These are phyloP conservation scores for Rhodotorula sp. DNA, from an alignment of 1,284 basidiomycete species.

Conservation along the genomic window DNA sequence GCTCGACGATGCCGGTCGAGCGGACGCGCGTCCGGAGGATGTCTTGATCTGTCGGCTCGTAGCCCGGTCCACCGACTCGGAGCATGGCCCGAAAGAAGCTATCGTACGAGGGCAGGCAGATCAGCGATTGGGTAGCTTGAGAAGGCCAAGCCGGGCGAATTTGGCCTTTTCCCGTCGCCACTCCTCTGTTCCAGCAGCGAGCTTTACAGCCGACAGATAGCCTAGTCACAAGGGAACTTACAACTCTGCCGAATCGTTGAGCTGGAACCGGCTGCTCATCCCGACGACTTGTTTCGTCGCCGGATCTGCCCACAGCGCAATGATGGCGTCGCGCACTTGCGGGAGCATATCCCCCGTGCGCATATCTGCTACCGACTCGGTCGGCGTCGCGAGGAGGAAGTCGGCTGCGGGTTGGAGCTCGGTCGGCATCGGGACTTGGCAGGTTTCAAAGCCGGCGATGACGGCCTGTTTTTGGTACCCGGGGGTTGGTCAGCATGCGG, in stretches of 20 bases:
- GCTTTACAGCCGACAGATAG: neutral
- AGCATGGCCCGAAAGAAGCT: constrained; percentile 49
- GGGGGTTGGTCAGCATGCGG: neutral
- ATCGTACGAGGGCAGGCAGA: neutral
- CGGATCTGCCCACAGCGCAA: constrained; percentile 39
- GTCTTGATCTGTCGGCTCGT: constrained; percentile 49
- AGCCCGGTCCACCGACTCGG: constrained; percentile 46
- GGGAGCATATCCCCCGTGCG: constrained; percentile 13
- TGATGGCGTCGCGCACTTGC: constrained; percentile 43
- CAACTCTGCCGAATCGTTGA: constrained; percentile 35
- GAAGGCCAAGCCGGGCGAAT: neutral
- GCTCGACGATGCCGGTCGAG: constrained; percentile 33
- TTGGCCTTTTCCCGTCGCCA: neutral
- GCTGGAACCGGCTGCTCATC: constrained; percentile 17
- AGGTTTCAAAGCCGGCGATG: constrained; percentile 17
- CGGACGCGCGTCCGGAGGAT: constrained; percentile 49
- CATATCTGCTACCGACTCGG: constrained; percentile 25
- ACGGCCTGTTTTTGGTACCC: constrained; percentile 4
- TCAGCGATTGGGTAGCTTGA: neutral
- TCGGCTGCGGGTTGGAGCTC: constrained; percentile 2
- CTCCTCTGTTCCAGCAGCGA: no score
- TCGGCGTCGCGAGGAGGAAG: constrained; percentile 45
- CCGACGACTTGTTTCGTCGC: constrained; percentile 19
- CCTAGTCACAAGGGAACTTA: neutral
- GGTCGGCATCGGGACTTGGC: neutral